Percentiles rank a stretch among this genome's conserved stretches.
phyloP scores from a whole-genome alignment of 306 rosid species.

The Quercus berberidifolia region DNA sequence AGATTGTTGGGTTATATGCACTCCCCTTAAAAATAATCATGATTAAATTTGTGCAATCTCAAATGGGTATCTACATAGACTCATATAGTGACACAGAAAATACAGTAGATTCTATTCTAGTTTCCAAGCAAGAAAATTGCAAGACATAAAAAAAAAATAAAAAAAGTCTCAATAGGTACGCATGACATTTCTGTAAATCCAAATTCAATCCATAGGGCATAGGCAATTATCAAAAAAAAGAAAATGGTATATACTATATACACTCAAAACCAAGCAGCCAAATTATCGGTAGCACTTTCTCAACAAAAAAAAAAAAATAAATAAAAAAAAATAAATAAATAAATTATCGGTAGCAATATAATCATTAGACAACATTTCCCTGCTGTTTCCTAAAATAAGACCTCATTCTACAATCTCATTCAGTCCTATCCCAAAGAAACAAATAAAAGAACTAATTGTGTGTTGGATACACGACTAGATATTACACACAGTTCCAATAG shows the following conservation, averaged over 20 bases:
- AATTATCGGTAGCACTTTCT: no score
- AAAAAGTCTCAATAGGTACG: neutral
- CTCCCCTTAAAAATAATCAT: neutral
- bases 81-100: neutral
- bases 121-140: neutral
- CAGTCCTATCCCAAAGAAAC: neutral
- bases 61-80: neutral
- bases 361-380: neutral
- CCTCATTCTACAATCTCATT: neutral
- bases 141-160: neutral
- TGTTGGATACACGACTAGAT: neutral
- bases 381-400: neutral
- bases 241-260: neutral
- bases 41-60: slow-evolving; percentile 1
- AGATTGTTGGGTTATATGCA: no score
- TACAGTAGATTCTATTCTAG: neutral
- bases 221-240: neutral
- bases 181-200: neutral
- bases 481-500: neutral
- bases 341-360: no score
- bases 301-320: no score
- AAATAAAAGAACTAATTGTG: neutral
- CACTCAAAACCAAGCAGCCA: neutral
- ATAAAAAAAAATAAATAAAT: no score
- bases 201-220: neutral